These are phyloP conservation scores for Byssoonygena ceratinophila DNA, from an alignment of 2,329 filamentous ascomycete genomes.

Conservation along the genomic window DNA sequence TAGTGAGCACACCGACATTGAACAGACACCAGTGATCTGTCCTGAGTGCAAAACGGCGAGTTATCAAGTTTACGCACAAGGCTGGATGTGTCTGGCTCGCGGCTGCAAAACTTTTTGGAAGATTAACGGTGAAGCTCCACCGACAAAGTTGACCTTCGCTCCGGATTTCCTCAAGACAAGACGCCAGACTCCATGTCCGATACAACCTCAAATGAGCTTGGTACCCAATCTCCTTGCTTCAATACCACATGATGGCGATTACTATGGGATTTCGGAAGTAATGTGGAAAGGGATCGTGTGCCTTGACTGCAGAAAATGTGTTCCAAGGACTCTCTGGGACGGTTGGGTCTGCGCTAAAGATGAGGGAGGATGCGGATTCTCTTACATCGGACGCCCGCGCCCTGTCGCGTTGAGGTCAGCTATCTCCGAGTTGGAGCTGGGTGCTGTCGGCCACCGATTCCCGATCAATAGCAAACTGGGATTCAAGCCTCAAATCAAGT, in stretches of 20 bases:
- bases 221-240: constrained; percentile 34
- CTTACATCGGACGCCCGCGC: constrained; percentile 24
- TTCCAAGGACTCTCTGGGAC: constrained; percentile 49
- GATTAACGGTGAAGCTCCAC: constrained; percentile 28
- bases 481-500: constrained; percentile 11
- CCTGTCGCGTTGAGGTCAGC: constrained; percentile 27
- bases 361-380: constrained; percentile 42
- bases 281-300: constrained; percentile 58
- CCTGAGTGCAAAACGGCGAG: constrained; percentile 31
- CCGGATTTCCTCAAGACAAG: constrained; percentile 48
- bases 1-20: constrained; percentile 25
- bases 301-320: constrained; percentile 52
- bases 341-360: constrained; percentile 48
- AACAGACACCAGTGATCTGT: constrained; percentile 30
- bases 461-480: background rate
- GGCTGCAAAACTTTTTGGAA: constrained; percentile 48
- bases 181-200: constrained; percentile 34
- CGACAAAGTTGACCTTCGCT: constrained; percentile 40
- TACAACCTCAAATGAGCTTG: constrained; percentile 29
- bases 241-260: constrained; percentile 27
- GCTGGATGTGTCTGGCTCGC: constrained; percentile 50
- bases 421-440: constrained; percentile 25
- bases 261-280: constrained; percentile 39
- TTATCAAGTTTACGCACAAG: constrained; percentile 31
- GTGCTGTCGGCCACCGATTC: constrained; percentile 17